These are phyloP conservation scores for Ajuga reptans DNA, from an alignment of 305 asterid species.

Conservation along the genomic window DNA sequence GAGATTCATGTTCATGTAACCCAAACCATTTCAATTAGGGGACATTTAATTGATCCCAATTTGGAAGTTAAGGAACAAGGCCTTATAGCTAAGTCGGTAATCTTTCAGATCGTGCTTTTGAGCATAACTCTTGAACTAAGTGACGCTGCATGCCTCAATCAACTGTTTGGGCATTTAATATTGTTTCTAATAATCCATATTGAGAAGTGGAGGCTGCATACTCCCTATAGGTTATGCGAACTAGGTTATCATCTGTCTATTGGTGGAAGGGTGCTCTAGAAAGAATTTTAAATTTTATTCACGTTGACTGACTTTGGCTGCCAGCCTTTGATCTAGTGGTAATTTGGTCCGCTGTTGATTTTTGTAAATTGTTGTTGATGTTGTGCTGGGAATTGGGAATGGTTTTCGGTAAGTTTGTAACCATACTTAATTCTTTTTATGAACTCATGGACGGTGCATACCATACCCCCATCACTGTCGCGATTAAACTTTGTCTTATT, in stretches of 20 bases:
- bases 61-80: conserved; percentile 3
- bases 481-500: not conserved
- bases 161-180: not conserved
- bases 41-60: not conserved
- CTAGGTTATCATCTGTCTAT: not conserved
- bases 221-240: not conserved
- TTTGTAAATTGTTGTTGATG: conserved; percentile 3
- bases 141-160: not conserved
- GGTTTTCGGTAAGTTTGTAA: not conserved
- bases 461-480: not conserved
- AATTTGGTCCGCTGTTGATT: not conserved
- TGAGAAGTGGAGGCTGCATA: conserved; percentile 2
- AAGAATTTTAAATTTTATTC: not conserved
- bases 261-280: conserved; percentile 12
- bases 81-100: not conserved
- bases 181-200: not conserved
- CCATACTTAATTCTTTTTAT: not conserved
- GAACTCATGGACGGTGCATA: not conserved
- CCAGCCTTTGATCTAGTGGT: not conserved
- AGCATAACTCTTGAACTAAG: not conserved
- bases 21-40: not conserved
- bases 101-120: not conserved
- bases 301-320: not conserved
- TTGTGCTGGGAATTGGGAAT: conserved; percentile 3
- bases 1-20: not conserved